phyloP scores from a whole-genome alignment of 169 alveolate species.

The Eimeria zaria region DNA sequence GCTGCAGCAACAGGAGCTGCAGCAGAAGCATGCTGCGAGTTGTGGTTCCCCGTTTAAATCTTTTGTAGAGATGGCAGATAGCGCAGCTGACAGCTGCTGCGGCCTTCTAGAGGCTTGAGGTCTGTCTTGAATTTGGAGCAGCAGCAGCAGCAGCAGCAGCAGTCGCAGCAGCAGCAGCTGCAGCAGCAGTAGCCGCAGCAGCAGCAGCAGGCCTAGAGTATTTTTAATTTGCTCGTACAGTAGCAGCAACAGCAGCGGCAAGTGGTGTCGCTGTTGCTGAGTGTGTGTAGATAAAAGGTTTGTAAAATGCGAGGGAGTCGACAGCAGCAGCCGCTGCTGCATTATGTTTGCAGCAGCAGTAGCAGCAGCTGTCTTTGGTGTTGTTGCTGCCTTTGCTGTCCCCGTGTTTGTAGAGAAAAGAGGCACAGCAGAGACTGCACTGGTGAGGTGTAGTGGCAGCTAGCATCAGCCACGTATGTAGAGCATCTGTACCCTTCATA shows the following conservation, averaged over 20 bases:
- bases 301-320: not conserved
- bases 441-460: not conserved
- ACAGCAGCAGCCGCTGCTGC: conserved; percentile 6
- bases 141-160: conserved; percentile 33
- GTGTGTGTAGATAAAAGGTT: not conserved
- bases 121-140: not conserved
- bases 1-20: conserved; percentile 24
- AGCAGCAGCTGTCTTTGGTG: not conserved
- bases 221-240: not conserved
- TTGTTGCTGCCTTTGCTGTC: not conserved
- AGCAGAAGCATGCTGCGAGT: not conserved
- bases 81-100: conserved; percentile 5
- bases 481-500: not conserved
- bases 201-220: not conserved
- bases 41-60: not conserved
- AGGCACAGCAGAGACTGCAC: not conserved
- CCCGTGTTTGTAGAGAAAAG: not conserved
- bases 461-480: not conserved
- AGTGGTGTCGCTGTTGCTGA: not conserved
- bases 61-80: not conserved
- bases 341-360: not conserved
- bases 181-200: not conserved
- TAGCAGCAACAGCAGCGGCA: conserved; percentile 15
- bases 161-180: conserved; percentile 27
- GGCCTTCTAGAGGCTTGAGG: not conserved